Evolutionary conservation across 768 basidiomycete species (phyloP).

Genomic region (Tephrocybe sp.): DNA sequence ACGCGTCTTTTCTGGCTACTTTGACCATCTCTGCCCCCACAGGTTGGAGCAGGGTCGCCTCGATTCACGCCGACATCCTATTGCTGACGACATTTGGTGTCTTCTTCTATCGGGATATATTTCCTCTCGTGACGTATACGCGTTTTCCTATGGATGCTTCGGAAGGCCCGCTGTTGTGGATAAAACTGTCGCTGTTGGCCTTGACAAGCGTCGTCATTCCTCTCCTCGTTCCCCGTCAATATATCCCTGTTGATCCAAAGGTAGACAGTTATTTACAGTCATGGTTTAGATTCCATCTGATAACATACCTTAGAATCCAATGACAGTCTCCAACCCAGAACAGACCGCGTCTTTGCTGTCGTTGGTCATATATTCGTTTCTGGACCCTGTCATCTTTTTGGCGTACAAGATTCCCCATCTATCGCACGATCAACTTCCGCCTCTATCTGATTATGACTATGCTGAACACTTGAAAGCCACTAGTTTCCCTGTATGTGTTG

Average conservation of each 20-base stretch:
- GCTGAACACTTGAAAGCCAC: slow-evolving; percentile 25
- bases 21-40: slow-evolving; percentile 37
- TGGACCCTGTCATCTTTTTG: slow-evolving; percentile 51
- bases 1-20: slow-evolving; percentile 44
- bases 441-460: slow-evolving; percentile 63
- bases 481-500: slow-evolving; percentile 28
- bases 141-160: slow-evolving; percentile 45
- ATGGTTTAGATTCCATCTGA: neutral
- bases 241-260: slow-evolving; percentile 57
- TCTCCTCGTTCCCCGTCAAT: slow-evolving; percentile 53
- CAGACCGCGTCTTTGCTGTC: slow-evolving; percentile 51
- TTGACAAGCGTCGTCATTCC: slow-evolving; percentile 51
- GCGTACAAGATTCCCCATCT: slow-evolving; percentile 50
- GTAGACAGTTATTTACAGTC: slow-evolving; percentile 11
- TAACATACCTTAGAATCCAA: slow-evolving; percentile 29
- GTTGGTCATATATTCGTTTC: slow-evolving; percentile 46
- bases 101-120: slow-evolving; percentile 60
- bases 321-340: slow-evolving; percentile 41
- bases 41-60: slow-evolving; percentile 34
- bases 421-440: slow-evolving; percentile 54
- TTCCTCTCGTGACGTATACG: slow-evolving; percentile 58
- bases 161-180: slow-evolving; percentile 55
- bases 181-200: slow-evolving; percentile 45
- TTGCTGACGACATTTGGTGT: slow-evolving; percentile 47
- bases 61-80: slow-evolving; percentile 47